These are phyloP conservation scores for Podaxis sp. DNA, from an alignment of 768 basidiomycete genomes.

Conservation along the genomic window DNA sequence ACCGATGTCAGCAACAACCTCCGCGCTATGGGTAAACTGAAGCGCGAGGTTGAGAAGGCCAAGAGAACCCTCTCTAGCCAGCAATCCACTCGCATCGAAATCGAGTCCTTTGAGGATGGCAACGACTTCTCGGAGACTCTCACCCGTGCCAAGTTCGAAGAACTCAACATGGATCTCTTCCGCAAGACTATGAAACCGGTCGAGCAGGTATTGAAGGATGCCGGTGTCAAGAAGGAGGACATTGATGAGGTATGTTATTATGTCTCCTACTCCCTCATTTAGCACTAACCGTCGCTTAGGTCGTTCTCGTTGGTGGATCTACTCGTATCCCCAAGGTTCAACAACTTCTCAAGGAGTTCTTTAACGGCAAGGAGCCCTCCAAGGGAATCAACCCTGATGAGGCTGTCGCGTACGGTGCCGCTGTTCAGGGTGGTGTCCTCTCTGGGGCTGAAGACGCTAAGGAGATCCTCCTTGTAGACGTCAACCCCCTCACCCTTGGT, in stretches of 20 bases:
- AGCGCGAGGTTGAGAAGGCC: conserved; percentile 91
- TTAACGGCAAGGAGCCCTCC: conserved; percentile 93
- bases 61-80: conserved; percentile 92
- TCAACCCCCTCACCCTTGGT: conserved; percentile 95
- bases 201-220: conserved; percentile 97
- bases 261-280: neutral
- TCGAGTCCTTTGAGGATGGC: conserved; percentile 93
- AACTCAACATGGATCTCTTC: conserved; percentile 98
- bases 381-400: conserved; percentile 99
- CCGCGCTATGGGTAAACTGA: conserved; percentile 85
- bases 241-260: conserved; percentile 67
- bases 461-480: conserved; percentile 93
- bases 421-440: conserved; percentile 97
- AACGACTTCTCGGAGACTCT: conserved; percentile 97
- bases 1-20: conserved; percentile 78
- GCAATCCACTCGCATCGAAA: conserved; percentile 88
- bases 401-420: conserved; percentile 98
- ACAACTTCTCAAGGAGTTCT: conserved; percentile 96
- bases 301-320: conserved; percentile 93
- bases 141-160: conserved; percentile 98
- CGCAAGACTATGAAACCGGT: conserved; percentile 99
- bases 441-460: conserved; percentile 89
- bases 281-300: conserved; percentile 28
- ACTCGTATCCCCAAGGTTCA: conserved; percentile 99
- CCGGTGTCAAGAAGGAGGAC: conserved; percentile 97